Evolutionary conservation across 352 stramenopile species (phyloP), one percentile per base, ranked within the genome.

Genomic region (Phytophthora litchii): DNA sequence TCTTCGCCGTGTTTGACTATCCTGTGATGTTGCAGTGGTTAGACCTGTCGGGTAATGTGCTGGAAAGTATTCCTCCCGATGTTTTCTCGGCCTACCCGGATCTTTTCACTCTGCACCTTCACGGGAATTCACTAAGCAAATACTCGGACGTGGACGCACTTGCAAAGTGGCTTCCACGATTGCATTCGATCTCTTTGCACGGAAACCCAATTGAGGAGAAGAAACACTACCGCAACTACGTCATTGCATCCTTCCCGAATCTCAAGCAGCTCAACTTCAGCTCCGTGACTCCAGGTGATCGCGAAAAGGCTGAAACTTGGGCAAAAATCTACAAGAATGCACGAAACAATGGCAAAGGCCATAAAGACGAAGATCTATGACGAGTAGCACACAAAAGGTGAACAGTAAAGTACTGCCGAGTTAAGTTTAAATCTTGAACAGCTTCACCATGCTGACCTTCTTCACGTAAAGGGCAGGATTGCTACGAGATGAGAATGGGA

Each of bases 151-250:
- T 91, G 35, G 81, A 91, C 35, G 60, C 70, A 16, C 25, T 91
- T 3, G 73, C 74, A 0, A 54, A 46, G 35, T 74, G 68, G 13
- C 49, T 94, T 3, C 76, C 81, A 12, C 60, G 60, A 2, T 60
- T 94, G n/a, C 78, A 83, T 37, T 67, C 80, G 14, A 62, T 96
- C 23, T 86, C 84, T 9, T 53, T 95, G 21, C 86, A 92, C 59
- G 87, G 88, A 12, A 96, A 96, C 54, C 86, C 86, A 4, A 20
- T 95, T 5, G 87, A 90, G 35, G 82, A 94, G 55, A 94, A 92
- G 68, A 95, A 94, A 52, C 80, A 94, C 55, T 95, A 94, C 58
- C 71, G 76, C 19, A 94, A 86, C 65, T 96, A 92, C 62, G 77
- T 91, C 14, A 77, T 95, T 36, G 72, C 81, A 47, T 60, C 70